Evolutionary conservation across 768 basidiomycete genomes (phyloP).

Genomic region (Panaeolus cyanescens): DNA sequence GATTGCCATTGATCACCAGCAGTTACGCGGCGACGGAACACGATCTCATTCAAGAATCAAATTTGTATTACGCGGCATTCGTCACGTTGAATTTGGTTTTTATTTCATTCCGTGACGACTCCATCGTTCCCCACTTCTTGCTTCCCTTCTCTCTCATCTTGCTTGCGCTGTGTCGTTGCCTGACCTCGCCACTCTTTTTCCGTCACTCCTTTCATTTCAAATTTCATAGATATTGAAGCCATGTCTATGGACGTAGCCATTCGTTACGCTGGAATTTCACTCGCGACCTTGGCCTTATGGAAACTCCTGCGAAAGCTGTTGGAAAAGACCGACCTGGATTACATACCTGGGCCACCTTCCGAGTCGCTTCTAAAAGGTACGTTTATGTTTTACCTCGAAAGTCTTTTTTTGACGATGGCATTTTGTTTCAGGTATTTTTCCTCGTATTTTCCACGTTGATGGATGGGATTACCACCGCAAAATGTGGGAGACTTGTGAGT

Average conservation of each 20-base stretch:
- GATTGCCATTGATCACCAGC: too few species aligned
- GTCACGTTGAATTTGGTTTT: too few species aligned
- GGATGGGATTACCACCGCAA: constrained; percentile 35
- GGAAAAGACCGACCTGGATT: constrained; percentile 14
- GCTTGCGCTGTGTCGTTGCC: too few species aligned
- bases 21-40: too few species aligned
- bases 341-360: constrained; percentile 6
- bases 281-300: constrained; percentile 24
- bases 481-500: constrained; percentile 27
- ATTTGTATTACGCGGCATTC: too few species aligned
- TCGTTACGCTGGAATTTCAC: not conserved
- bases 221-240: too few species aligned
- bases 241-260: not conserved
- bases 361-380: constrained; percentile 8
- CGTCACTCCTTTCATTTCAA: too few species aligned
- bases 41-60: too few species aligned
- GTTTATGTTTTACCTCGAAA: not conserved
- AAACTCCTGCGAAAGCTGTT: constrained; percentile 15
- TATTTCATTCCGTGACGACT: too few species aligned
- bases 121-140: too few species aligned
- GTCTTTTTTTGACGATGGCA: not conserved
- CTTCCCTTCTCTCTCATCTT: too few species aligned
- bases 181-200: too few species aligned
- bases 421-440: constrained; percentile 27
- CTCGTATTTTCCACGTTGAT: constrained; percentile 27